Base-by-base conservation (phyloP, 495 filamentous ascomycete species). In the Lepidopterella palustris region DNA sequence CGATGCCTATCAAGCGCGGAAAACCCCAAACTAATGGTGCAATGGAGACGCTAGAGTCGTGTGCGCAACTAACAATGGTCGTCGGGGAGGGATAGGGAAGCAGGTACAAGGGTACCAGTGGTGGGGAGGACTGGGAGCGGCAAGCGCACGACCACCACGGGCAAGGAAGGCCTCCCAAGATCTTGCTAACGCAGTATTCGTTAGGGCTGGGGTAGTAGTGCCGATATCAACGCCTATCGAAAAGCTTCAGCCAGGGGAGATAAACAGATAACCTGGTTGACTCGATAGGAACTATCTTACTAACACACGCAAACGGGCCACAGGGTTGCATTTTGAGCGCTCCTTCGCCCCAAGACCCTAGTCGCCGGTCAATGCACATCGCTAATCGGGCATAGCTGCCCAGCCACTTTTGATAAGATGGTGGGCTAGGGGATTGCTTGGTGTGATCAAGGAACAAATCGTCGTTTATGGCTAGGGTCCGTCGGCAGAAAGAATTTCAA, bases 391-490 rank as follows among this genome's bases (percentile, higher is more conserved):
- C 55, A 21, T 21, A 21, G 47, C 3, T 21, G 47, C 47, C 47
- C 47, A 50, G 47, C 25, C 47, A 23, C 20, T 27, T 3, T 15
- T 27, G 47, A 50, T 50, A 50, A 50, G 47, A 50, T 50, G 47
- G 47, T 3, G 11, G 47, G 47, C 47, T n/a, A 20, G 15, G 21
- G 45, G 8, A n/a, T 32, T 54, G 51, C 51, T 54, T 54, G 51
- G 32, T 54, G 51, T 15, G 24, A 54, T 54, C 51, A 27, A 54
- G 51, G 27, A 54, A 54, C 51, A 54, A n/a, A n/a, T n/a, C n/a
- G n/a, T n/a, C n/a, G n/a, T n/a, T n/a, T n/a, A n/a, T n/a, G n/a
- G n/a, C n/a, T n/a, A n/a, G n/a, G n/a, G n/a, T n/a, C n/a, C n/a
- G n/a, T n/a, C n/a, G n/a, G n/a, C n/a, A n/a, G n/a, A n/a, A n/a